Conservation (phyloP, 2,329 filamentous ascomycete genomes). For the Colletotrichum lentis region DNA sequence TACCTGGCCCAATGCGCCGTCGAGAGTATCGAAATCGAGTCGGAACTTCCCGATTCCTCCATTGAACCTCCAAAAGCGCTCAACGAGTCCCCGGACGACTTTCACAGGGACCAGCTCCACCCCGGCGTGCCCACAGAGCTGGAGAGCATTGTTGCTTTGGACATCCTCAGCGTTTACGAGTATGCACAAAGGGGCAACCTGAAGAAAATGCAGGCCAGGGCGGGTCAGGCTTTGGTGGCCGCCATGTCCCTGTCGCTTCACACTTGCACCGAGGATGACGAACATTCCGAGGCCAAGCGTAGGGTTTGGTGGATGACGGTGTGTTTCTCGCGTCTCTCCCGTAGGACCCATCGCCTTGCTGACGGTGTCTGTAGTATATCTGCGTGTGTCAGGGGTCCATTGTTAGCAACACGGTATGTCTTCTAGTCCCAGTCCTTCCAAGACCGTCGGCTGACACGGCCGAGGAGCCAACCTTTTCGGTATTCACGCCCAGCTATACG, state of each 20-base stretch:
- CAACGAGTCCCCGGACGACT: slow-evolving; percentile 46
- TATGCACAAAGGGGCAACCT: slow-evolving; percentile 62
- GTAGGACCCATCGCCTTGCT: background rate
- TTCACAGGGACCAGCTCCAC: slow-evolving; percentile 54
- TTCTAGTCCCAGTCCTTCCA: background rate
- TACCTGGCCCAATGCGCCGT: slow-evolving; percentile 58
- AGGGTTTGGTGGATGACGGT: slow-evolving; percentile 64
- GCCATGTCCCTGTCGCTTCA: slow-evolving; percentile 58
- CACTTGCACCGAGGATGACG: slow-evolving; percentile 49
- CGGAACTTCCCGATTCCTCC: slow-evolving; percentile 56
- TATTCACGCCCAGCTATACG: slow-evolving; percentile 55
- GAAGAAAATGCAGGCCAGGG: slow-evolving; percentile 59
- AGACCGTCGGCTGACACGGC: slow-evolving; percentile 21
- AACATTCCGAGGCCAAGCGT: slow-evolving; percentile 55
- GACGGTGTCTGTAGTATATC: slow-evolving; percentile 50
- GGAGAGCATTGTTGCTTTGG: slow-evolving; percentile 58
- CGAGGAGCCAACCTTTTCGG: slow-evolving; percentile 54
- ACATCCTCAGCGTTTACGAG: slow-evolving; percentile 60
- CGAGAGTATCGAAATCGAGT: slow-evolving; percentile 58
- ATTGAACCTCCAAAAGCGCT: slow-evolving; percentile 56
- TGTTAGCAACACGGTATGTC: slow-evolving; percentile 57
- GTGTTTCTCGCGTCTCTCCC: slow-evolving; percentile 29
- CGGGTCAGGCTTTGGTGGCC: slow-evolving; percentile 56
- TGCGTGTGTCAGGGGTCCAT: slow-evolving; percentile 60
- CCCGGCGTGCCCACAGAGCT: slow-evolving; percentile 54